phyloP scores from a whole-genome alignment of 305 asterid genomes.

The Solanum hybrid region DNA sequence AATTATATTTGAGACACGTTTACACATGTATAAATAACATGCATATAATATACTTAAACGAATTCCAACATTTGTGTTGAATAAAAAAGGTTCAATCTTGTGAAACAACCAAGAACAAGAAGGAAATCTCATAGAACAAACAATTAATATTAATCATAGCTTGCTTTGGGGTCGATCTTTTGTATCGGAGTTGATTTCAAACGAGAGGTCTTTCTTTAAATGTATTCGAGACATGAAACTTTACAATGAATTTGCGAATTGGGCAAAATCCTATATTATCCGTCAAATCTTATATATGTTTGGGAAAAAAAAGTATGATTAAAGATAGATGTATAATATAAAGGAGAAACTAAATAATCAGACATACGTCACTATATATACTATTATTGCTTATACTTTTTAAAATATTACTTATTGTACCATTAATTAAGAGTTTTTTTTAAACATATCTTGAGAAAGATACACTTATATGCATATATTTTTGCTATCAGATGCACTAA shows the following conservation, averaged over 20 bases:
- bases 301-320: background rate
- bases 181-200: background rate
- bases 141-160: background rate
- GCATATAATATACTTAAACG: background rate
- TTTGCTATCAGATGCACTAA: too few species aligned
- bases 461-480: too few species aligned
- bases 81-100: background rate
- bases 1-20: background rate
- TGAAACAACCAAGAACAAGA: background rate
- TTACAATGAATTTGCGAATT: background rate
- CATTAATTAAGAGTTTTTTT: background rate
- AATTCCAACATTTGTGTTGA: background rate
- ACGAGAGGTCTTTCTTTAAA: background rate
- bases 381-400: too few species aligned
- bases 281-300: background rate
- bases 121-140: background rate
- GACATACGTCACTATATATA: too few species aligned
- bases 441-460: too few species aligned
- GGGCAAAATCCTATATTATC: background rate
- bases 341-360: background rate
- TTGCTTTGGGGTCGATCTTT: fast-evolving
- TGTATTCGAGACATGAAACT: background rate
- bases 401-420: too few species aligned
- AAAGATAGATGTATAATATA: background rate
- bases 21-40: background rate